phyloP scores from a whole-genome alignment of 495 filamentous ascomycete species.

The Daldinia decipiens region DNA sequence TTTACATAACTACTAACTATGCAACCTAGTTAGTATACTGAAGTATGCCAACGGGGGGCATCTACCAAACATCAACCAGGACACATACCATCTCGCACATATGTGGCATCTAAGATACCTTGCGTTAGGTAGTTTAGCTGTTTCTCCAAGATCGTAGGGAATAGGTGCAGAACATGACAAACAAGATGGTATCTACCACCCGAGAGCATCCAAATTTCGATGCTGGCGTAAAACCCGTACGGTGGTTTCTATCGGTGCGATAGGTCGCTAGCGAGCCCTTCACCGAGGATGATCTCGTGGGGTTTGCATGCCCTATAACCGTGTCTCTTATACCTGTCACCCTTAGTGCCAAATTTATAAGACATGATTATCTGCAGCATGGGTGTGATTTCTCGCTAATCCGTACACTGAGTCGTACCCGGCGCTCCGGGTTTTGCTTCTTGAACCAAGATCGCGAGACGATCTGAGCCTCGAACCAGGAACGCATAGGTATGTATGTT shows the following conservation, averaged over 20 bases:
- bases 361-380: slow-evolving; percentile 12
- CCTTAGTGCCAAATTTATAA: slow-evolving; percentile 13
- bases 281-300: not conserved
- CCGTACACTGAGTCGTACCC: not conserved
- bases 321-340: not conserved
- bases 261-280: slow-evolving; percentile 1
- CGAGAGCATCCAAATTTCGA: not conserved
- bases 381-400: not conserved
- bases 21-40: not conserved
- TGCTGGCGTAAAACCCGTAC: not conserved
- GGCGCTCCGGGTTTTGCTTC: slow-evolving; percentile 9
- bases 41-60: not conserved
- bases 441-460: slow-evolving; percentile 7
- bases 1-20: not conserved
- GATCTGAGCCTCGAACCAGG: slow-evolving; percentile 15
- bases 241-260: not conserved
- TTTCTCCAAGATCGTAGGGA: too few relatives aligned
- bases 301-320: slow-evolving; percentile 3
- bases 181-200: not conserved
- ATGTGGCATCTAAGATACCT: not conserved
- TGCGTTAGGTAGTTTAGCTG: not conserved
- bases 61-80: slow-evolving; percentile 12
- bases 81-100: slow-evolving; percentile 5
- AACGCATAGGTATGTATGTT: not conserved
- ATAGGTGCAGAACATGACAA: not conserved